Evolutionary conservation across 2,329 filamentous ascomycete species (phyloP), one percentile per base, ranked within the genome.

Genomic region (Aphanocladium album): DNA sequence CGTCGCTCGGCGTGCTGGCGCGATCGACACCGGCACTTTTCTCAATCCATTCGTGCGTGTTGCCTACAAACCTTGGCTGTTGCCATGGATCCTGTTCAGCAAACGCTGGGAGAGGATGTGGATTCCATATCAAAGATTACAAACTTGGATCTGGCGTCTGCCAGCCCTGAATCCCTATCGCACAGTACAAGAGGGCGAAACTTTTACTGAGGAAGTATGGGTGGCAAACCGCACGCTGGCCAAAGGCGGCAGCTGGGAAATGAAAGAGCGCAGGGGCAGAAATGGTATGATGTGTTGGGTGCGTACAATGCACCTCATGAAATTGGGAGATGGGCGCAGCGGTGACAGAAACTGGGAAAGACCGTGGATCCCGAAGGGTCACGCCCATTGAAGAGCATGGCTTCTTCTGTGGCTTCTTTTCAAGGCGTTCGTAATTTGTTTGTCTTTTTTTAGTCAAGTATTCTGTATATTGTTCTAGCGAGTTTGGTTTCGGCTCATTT

Each of bases 11-110:
- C 69, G 67, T 57, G 72, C 69, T 46, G 73, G 71, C 30, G 73
- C 71, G 1, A 66, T 69, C 11, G 78, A 83, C 43, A 80, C 81
- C 0, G 85, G 83, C 2, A 86, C 90, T 56, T 91, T 84, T 68
- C 83, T 91, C 78, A 92, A 92, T 68, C 89, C 89, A 0, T 91
- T 83, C 67, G 82, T 92, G 47, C 83, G 89, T 19, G 87, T 90
- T 5, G 85, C 89, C 1, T 91, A 92, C 70, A 80, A 83, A 51
- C 73, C 77, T 33, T 69, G 69, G 4, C 83, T 85, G 0, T 77
- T 89, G 9, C 74, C 74, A 1, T 87, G 83, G 82, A 76, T 91
- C 2, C 74, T 78, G 2, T 73, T 86, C 30, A 82, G 83, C 5
- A 82, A 83, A 62, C 83, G 85, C 14, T 87, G 89, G 67, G 89